phyloP scores from a whole-genome alignment of 2,329 filamentous ascomycete species.

The Dactylonectria macrodidyma region DNA sequence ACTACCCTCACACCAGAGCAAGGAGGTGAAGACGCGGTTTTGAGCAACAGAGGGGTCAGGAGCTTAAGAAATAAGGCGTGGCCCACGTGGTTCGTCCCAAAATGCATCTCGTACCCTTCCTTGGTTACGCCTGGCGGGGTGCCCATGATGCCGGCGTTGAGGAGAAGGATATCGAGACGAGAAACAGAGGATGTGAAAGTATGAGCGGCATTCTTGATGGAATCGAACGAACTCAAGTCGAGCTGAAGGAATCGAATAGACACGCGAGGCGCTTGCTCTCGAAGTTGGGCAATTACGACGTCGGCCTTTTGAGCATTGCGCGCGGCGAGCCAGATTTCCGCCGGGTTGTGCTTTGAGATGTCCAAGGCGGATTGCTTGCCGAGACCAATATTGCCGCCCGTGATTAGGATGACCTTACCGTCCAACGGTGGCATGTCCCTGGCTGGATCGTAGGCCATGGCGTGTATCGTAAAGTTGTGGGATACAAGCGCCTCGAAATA shows the following conservation, averaged over 20 bases:
- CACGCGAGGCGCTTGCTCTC: neutral
- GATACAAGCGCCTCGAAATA: neutral
- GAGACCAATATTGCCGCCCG: neutral
- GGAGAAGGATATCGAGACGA: neutral
- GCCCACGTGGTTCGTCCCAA: conserved; percentile 63
- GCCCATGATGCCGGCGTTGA: conserved; percentile 3
- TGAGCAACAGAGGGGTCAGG: conserved; percentile 44
- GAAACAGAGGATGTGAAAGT: neutral
- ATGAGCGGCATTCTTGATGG: neutral
- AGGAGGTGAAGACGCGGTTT: conserved; percentile 33
- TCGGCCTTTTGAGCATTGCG: neutral
- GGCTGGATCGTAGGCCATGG: neutral
- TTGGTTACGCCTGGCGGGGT: neutral
- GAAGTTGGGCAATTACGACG: neutral
- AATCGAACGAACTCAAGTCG: neutral
- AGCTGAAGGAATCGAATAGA: neutral
- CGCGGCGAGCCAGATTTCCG: neutral
- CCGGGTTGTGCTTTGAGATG: neutral
- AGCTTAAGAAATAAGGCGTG: conserved; percentile 59
- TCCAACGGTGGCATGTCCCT: neutral
- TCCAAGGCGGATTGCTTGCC: neutral
- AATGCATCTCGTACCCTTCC: conserved; percentile 63
- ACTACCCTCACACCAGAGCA: conserved; percentile 1
- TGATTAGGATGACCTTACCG: conserved; percentile 6
- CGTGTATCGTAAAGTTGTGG: neutral